phyloP scores from a whole-genome alignment of 2,329 filamentous ascomycete species.

The Clarireedia monteithiana region DNA sequence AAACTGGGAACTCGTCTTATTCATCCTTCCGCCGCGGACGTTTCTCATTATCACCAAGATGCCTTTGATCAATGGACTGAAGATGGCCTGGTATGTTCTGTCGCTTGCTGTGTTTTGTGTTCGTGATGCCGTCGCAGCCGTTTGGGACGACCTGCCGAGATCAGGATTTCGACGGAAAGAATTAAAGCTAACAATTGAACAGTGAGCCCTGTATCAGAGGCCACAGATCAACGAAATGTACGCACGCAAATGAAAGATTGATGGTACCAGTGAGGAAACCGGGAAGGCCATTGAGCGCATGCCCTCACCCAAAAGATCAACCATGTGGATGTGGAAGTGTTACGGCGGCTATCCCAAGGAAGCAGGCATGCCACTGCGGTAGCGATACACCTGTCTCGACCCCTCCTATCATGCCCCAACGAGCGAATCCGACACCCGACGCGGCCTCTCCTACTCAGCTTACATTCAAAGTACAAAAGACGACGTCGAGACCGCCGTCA shows the following conservation, averaged over 20 bases:
- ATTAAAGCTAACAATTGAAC: not conserved
- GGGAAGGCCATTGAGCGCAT: conserved; percentile 61
- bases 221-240: conserved; percentile 69
- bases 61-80: conserved; percentile 62
- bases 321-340: conserved; percentile 54
- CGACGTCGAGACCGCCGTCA: conserved; percentile 14
- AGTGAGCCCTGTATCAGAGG: conserved; percentile 70
- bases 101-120: not conserved
- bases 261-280: conserved; percentile 67
- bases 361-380: conserved; percentile 48
- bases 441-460: conserved; percentile 30
- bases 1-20: too few species aligned
- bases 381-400: conserved; percentile 23
- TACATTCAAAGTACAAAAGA: conserved; percentile 26
- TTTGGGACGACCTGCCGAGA: not conserved
- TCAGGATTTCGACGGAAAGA: too few species aligned
- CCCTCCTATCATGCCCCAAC: conserved; percentile 10
- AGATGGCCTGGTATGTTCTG: conserved; percentile 61
- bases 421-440: conserved; percentile 31
- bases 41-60: conserved; percentile 34
- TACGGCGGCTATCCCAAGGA: conserved; percentile 55
- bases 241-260: conserved; percentile 57
- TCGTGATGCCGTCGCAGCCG: not conserved
- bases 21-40: not conserved
- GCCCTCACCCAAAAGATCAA: conserved; percentile 48